Percentiles rank a stretch among this genome's conserved stretches.
These are phyloP conservation scores for Nicotiana noctiflora DNA, from an alignment of 257 asterid genomes.

Conservation along the genomic window DNA sequence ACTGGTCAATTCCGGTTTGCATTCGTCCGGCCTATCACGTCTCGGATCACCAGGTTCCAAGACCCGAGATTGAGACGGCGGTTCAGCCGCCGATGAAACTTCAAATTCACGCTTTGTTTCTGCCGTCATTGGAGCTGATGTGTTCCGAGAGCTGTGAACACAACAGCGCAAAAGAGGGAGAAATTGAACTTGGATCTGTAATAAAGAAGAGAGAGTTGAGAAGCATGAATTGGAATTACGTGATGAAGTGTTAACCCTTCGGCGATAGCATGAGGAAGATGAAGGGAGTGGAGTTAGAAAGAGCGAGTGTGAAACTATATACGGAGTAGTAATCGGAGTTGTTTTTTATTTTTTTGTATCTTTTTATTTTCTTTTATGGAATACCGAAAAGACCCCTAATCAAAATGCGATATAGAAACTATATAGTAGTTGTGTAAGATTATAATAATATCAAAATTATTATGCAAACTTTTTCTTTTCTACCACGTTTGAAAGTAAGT, in stretches of 20 bases:
- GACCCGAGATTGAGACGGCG: conserved; percentile 24
- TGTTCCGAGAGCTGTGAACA: conserved; percentile 4
- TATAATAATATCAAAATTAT: no score
- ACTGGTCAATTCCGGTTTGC: conserved; percentile 25
- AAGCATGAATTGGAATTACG: conserved; percentile 9
- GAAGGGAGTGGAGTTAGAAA: background rate
- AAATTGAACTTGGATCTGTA: conserved; percentile 27
- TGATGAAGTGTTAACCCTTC: background rate
- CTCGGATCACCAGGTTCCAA: conserved; percentile 17
- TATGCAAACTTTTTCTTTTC: no score
- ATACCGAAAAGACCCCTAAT: conserved; percentile 1
- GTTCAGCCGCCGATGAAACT: background rate
- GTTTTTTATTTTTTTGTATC: background rate
- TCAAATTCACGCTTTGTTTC: background rate
- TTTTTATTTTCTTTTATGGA: background rate
- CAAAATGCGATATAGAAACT: background rate
- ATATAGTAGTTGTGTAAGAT: no score
- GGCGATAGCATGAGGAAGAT: background rate
- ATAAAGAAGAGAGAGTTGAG: conserved; percentile 7
- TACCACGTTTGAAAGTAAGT: no score
- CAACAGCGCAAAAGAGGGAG: background rate
- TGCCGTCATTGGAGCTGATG: background rate
- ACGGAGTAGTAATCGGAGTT: background rate
- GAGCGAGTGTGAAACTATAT: background rate
- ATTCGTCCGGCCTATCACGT: background rate